Percentiles rank a stretch among this genome's conserved stretches.
Conservation (phyloP, 169 alveolate genomes). For the Eimeria maxima region DNA sequence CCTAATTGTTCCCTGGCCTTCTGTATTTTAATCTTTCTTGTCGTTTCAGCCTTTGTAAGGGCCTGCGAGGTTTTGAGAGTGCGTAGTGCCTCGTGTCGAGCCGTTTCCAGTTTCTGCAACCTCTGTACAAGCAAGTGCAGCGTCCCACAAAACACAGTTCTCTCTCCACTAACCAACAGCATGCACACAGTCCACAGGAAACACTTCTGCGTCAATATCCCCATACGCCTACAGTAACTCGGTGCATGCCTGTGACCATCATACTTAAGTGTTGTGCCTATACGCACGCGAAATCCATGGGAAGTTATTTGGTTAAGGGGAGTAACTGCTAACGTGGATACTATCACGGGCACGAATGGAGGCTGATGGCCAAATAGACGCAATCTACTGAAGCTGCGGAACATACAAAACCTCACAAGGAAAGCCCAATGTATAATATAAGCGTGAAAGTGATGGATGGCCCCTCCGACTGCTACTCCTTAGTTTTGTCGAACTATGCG, state of each 20-base stretch:
- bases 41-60: conserved; percentile 38
- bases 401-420: not conserved
- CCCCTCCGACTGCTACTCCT: not conserved
- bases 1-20: conserved; percentile 47
- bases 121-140: not conserved
- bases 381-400: not conserved
- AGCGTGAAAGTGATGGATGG: too few species aligned
- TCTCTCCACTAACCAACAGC: not conserved
- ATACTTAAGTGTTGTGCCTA: not conserved
- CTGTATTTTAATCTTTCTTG: not conserved
- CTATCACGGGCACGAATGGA: not conserved
- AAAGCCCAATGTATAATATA: too few species aligned
- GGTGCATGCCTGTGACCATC: not conserved
- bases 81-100: conserved; percentile 40
- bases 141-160: not conserved
- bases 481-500: not conserved
- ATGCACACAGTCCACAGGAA: not conserved
- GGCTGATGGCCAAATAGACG: not conserved
- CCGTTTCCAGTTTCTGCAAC: conserved; percentile 51
- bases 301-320: not conserved
- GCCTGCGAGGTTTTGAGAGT: conserved; percentile 62
- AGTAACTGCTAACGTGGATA: not conserved
- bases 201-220: not conserved
- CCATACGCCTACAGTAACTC: not conserved
- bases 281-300: not conserved